Evolutionary conservation across 768 basidiomycete genomes (phyloP), one percentile per base, ranked within the genome.

Genomic region (Lactarius akahatsu): DNA sequence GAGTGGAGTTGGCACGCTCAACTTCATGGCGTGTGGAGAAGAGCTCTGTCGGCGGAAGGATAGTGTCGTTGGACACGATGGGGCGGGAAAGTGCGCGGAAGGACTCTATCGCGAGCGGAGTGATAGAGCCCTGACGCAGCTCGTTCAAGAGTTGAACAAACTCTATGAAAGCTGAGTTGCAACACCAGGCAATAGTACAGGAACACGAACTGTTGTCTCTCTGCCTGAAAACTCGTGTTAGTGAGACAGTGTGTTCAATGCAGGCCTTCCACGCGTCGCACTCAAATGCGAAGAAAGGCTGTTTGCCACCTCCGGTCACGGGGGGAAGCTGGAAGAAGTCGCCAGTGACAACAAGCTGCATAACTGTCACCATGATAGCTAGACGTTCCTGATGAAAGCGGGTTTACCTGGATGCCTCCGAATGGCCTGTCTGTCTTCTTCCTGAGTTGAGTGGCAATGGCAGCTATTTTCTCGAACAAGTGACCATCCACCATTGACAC

Each of bases 71-170:
- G 62, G 70, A 38, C 67, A 59, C 26, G 70, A 69, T 8, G 59
- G 77, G 71, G 6, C 85, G 77, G 0, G 80, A 76, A 7, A 90
- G 80, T 4, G 75, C 72, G 38, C 76, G 77, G 77, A 89, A 89
- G 32, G 76, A 79, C 18, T 63, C 65, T 40, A 83, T 81, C 1
- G 85, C 83, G 0, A 77, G 73, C 0, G 74, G 68, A 0, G 83
- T 81, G 32, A 90, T 79, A 4, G 72, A 74, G 0, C 91, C 91
- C 56, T 82, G 83, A 32, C 91, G 84, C 77, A 91, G 85, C 74
- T 89, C 85, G 73, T 92, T 92, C n/a, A 93, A 76, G 74, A 91
- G 83, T 61, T 85, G 81, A 67, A 91, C 82, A 70, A 92, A 89
- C 34, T 79, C 88, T 90, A 69, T 28, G 59, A 7, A 40, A 23